These are phyloP conservation scores for Raphanus hybrid DNA, from an alignment of 441 rosid genomes.

Conservation along the genomic window DNA sequence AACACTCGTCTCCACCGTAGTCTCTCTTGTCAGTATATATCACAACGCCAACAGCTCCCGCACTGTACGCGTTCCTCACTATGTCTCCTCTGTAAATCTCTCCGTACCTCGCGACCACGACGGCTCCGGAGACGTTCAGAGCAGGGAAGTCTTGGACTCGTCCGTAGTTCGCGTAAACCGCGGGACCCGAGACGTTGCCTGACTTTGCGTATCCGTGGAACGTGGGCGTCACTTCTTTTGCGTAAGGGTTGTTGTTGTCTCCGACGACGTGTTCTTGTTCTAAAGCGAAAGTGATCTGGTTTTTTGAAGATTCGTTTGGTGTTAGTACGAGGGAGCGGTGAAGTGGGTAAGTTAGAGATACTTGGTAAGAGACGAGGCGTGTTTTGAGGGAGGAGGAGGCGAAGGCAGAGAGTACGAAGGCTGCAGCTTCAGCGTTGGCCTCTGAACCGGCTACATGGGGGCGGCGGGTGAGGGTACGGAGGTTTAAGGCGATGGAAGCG, in stretches of 20 bases:
- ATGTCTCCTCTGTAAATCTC: conserved; percentile 81
- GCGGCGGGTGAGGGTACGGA: conserved; percentile 72
- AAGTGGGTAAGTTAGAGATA: conserved; percentile 68
- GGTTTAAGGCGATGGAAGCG: conserved; percentile 63
- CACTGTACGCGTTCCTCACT: conserved; percentile 61
- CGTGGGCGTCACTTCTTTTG: conserved; percentile 37
- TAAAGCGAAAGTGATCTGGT: conserved; percentile 46
- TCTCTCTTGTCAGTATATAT: conserved; percentile 76
- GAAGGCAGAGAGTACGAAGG: conserved; percentile 44
- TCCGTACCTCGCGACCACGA: conserved; percentile 74
- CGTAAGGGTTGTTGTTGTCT: conserved; percentile 41
- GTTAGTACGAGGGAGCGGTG: conserved; percentile 62
- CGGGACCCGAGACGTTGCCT: conserved; percentile 60
- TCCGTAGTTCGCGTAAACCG: conserved; percentile 72
- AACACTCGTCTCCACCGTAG: conserved; percentile 59
- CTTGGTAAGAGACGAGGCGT: conserved; percentile 56
- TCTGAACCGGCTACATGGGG: conserved; percentile 80
- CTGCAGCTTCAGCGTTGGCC: conserved; percentile 74
- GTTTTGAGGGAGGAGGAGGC: conserved; percentile 51
- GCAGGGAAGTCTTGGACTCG: conserved; percentile 61
- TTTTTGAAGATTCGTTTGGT: conserved; percentile 25
- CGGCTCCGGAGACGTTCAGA: conserved; percentile 53
- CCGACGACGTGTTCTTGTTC: conserved; percentile 59
- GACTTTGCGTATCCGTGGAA: conserved; percentile 87
- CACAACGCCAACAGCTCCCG: conserved; percentile 71